A percentile compares a stretch with the other conserved stretches of the same genome.
Evolutionary conservation across 345 rosid species (phyloP).

Genomic region (Bruguiera sexangula): DNA sequence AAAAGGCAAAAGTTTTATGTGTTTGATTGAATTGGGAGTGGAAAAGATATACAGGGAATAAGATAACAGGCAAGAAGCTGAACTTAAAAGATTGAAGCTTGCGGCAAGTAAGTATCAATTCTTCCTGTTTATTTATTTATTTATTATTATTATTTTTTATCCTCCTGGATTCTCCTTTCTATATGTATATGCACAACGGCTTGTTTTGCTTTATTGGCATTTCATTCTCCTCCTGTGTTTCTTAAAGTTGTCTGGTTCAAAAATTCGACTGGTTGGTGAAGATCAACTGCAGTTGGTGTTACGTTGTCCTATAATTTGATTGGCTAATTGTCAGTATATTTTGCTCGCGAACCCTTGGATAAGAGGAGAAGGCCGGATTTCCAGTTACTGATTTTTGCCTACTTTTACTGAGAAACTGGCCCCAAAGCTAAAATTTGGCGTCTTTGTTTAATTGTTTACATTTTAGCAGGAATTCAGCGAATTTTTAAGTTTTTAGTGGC

Average conservation of each 20-base stretch:
- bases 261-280: no score
- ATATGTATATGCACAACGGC: no score
- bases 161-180: not conserved
- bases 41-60: slow-evolving; percentile 13
- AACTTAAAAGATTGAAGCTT: slow-evolving; percentile 21
- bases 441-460: not conserved
- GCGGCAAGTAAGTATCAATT: slow-evolving; percentile 44
- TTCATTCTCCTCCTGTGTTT: no score
- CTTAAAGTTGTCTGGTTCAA: no score
- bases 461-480: not conserved
- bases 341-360: no score
- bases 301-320: no score
- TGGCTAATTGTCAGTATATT: no score
- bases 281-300: no score
- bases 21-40: slow-evolving; percentile 3
- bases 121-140: not conserved
- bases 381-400: no score
- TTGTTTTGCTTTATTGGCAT: no score
- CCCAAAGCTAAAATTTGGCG: not conserved
- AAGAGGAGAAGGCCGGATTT: no score
- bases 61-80: slow-evolving; percentile 15
- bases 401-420: no score
- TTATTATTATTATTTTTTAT: not conserved
- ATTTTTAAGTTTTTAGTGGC: not conserved
- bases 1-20: not conserved